A percentile compares a stretch with the other conserved stretches of the same genome.
phyloP scores from a whole-genome alignment of 2,329 filamentous ascomycete species.

The Dactylellina drechsleri region DNA sequence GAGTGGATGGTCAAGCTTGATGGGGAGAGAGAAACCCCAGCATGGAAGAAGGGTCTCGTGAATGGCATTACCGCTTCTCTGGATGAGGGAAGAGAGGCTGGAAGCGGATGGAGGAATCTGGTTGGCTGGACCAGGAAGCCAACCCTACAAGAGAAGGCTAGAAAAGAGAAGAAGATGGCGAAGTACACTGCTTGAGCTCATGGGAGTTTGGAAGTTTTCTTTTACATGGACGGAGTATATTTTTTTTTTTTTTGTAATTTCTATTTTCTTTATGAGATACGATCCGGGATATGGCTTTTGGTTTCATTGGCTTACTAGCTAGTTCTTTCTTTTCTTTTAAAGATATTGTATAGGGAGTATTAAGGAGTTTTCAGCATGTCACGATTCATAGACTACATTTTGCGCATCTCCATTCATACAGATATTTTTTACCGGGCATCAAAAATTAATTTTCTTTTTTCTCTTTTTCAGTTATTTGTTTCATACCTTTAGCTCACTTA shows the following conservation, averaged over 20 bases:
- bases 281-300: not conserved
- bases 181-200: slow-evolving; percentile 23
- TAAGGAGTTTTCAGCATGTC: not conserved
- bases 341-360: not conserved
- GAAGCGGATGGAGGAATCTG: slow-evolving; percentile 71
- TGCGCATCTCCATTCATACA: slow-evolving; percentile 7
- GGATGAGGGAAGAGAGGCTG: slow-evolving; percentile 71
- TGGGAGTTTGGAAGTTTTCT: slow-evolving; percentile 12
- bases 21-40: slow-evolving; percentile 55
- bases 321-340: not conserved
- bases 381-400: slow-evolving; percentile 10
- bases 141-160: slow-evolving; percentile 27
- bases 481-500: not conserved
- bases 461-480: not conserved
- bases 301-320: slow-evolving; percentile 1
- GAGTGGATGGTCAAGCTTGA: slow-evolving; percentile 84
- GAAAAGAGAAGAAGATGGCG: slow-evolving; percentile 32
- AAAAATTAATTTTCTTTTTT: not conserved
- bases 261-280: slow-evolving; percentile 10
- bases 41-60: slow-evolving; percentile 63
- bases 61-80: slow-evolving; percentile 71
- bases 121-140: slow-evolving; percentile 74
- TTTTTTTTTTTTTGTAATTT: not conserved
- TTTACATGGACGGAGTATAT: not conserved
- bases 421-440: not conserved